These are phyloP conservation scores for Oxytropis ochrocephala DNA, from an alignment of 306 rosid genomes.

Conservation along the genomic window DNA sequence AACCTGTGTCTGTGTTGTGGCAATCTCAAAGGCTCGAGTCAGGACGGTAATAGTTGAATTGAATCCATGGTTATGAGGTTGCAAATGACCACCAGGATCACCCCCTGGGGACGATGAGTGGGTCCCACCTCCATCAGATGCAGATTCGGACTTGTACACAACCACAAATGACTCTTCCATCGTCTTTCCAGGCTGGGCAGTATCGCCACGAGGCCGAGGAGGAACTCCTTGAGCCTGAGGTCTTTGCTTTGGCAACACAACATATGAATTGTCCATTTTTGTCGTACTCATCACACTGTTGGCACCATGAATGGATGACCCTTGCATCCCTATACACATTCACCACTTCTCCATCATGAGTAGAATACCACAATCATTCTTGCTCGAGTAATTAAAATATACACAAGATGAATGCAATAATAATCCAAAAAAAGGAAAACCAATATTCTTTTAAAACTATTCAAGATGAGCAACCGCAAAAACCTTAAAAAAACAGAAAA, in stretches of 20 bases:
- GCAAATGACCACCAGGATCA: conserved; percentile 48
- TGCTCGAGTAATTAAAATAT: neutral
- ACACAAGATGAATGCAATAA: neutral
- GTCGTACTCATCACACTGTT: conserved; percentile 68
- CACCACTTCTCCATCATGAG: conserved; percentile 18
- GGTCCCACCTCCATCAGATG: conserved; percentile 66
- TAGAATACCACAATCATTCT: neutral
- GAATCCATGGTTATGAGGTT: conserved; percentile 76
- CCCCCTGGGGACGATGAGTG: conserved; percentile 42
- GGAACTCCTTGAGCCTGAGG: conserved; percentile 59
- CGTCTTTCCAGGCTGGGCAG: conserved; percentile 60
- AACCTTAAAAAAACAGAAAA: neutral
- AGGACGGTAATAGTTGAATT: conserved; percentile 65
- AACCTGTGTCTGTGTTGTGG: conserved; percentile 88
- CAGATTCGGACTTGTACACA: conserved; percentile 77
- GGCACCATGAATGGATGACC: conserved; percentile 69
- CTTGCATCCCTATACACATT: conserved; percentile 70
- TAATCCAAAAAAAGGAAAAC: neutral
- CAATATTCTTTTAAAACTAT: neutral
- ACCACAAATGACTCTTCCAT: conserved; percentile 97
- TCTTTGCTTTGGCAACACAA: conserved; percentile 65
- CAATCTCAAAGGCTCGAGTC: conserved; percentile 91
- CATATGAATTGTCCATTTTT: conserved; percentile 91
- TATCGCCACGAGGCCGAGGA: conserved; percentile 59
- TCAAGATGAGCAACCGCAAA: neutral